Conservation (phyloP, 2,329 filamentous ascomycete species). For the Dryadomyces quercus-mongolicae region DNA sequence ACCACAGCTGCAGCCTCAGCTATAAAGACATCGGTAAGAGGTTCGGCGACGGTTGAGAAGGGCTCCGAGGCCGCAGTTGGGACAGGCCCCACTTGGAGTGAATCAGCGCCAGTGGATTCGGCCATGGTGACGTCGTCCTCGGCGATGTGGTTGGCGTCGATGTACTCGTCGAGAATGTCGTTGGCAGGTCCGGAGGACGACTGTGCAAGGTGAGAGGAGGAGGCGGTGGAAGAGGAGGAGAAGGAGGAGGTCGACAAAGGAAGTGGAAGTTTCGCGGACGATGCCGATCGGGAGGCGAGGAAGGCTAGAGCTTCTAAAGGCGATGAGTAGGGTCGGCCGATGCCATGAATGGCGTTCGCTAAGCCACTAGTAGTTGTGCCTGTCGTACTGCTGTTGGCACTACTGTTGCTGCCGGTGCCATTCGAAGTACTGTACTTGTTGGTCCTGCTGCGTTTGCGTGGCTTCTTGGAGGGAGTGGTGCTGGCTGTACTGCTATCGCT, state of each 20-base stretch:
- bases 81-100: neutral
- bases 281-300: neutral
- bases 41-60: too few species aligned
- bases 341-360: neutral
- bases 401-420: neutral
- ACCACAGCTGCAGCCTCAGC: too few species aligned
- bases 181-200: neutral
- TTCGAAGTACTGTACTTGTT: neutral
- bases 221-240: neutral
- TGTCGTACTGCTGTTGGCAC: neutral
- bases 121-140: neutral
- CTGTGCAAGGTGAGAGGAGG: too few species aligned
- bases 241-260: neutral
- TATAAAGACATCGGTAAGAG: too few species aligned
- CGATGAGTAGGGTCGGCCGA: neutral
- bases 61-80: neutral
- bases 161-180: neutral
- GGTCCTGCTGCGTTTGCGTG: neutral
- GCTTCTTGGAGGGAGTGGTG: neutral
- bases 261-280: too few species aligned
- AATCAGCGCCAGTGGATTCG: neutral
- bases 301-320: neutral
- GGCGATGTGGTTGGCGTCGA: neutral
- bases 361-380: neutral
- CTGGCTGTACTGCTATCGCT: neutral